Evolutionary conservation across 164 flowering plant genomes (phyloP), one percentile per base, ranked within the genome.

Genomic region (Cinnamomum chago): DNA sequence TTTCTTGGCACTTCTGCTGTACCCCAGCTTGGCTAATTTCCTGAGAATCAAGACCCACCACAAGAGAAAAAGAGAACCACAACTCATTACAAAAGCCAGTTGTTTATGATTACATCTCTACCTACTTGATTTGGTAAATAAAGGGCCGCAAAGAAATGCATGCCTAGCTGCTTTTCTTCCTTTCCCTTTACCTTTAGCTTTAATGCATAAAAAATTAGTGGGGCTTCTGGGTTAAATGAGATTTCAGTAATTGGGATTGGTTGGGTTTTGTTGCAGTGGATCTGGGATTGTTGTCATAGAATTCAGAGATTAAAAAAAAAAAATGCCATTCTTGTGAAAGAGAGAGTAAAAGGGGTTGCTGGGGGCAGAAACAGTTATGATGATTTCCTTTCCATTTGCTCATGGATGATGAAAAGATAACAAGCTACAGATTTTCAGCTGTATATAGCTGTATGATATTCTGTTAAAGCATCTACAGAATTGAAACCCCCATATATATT

Each of bases 21-120:
- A 88, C 3, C 93, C 93, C 78, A 82, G 60, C 78, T 89, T 89
- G 11, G 76, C 89, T 71, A 89, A 79, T 81, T 86, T 87, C 86
- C 92, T 89, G 87, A 65, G 15, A 75, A 33, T 28, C 74, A 80
- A 76, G 70, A 58, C 69, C 25, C 71, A 30, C 9, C 12, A 40
- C 35, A 50, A 18, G 13, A 67, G 27, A 50, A 64, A 64, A 40
- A 40, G 22, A 68, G 27, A 70, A 13, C 51, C 15, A 52, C n/a
- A 67, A 30, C n/a, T 27, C 68, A 28, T 24, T 64, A 23, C 17
- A 64, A 60, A 27, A 23, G 14, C 18, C 55, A 20, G 65, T 64
- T 20, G 50, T 71, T 9, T 11, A 71, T 71, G 73, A 71, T 71
- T 71, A 25, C 67, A 64, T 13, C 65, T 28, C 47, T 18, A 27